A percentile compares a stretch with the other conserved stretches of the same genome.
phyloP scores from a whole-genome alignment of 2,329 filamentous ascomycete genomes.

The Escovopsis sp. region DNA sequence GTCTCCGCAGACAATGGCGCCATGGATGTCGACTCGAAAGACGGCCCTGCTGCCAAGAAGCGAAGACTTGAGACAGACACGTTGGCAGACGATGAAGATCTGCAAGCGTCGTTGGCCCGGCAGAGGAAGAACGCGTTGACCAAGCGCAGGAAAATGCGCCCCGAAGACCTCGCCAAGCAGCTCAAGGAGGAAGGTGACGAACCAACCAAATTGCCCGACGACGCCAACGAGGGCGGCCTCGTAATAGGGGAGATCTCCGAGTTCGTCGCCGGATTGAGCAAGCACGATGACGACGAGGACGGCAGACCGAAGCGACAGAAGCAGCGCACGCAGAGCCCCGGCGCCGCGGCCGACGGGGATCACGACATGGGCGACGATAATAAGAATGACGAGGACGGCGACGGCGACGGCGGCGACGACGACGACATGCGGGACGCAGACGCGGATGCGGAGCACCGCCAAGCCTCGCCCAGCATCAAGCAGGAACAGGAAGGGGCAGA shows the following conservation, averaged over 20 bases:
- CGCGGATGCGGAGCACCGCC: slow-evolving; percentile 19
- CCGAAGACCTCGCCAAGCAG: slow-evolving; percentile 75
- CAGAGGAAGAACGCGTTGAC: slow-evolving; percentile 75
- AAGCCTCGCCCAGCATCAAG: neutral
- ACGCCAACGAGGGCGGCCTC: slow-evolving; percentile 40
- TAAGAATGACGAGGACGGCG: slow-evolving; percentile 18
- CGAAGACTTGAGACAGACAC: slow-evolving; percentile 49
- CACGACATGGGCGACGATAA: slow-evolving; percentile 29
- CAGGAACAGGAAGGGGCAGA: slow-evolving; percentile 20
- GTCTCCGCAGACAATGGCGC: slow-evolving; percentile 25
- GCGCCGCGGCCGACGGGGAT: slow-evolving; percentile 19
- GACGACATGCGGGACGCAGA: slow-evolving; percentile 18
- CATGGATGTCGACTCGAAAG: slow-evolving; percentile 67
- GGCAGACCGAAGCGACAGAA: slow-evolving; percentile 34
- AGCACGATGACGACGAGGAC: slow-evolving; percentile 40
- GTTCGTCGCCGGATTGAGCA: slow-evolving; percentile 76
- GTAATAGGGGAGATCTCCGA: slow-evolving; percentile 95
- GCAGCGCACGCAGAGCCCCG: slow-evolving; percentile 19
- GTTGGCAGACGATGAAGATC: slow-evolving; percentile 81
- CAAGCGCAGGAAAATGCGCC: slow-evolving; percentile 75
- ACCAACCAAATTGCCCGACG: slow-evolving; percentile 30
- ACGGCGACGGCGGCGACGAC: slow-evolving; percentile 30
- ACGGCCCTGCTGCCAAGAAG: slow-evolving; percentile 38
- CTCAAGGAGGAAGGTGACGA: slow-evolving; percentile 50
- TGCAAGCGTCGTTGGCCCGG: slow-evolving; percentile 73